Conservation (phyloP, 768 basidiomycete genomes). For the Dacryopinax primogenitus region DNA sequence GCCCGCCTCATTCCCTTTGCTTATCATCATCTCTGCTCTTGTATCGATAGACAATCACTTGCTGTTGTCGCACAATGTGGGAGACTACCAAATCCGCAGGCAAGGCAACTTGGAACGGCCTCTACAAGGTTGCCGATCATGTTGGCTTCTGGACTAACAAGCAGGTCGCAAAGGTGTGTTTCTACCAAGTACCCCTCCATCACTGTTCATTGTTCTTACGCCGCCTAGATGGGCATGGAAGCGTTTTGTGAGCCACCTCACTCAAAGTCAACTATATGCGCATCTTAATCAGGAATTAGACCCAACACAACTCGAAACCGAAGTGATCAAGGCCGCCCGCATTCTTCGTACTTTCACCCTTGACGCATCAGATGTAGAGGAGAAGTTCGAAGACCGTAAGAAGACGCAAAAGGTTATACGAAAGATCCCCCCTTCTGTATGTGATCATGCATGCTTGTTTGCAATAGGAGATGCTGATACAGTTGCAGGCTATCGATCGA, state of each 20-base stretch:
- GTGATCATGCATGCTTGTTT: not conserved
- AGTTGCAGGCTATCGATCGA: not conserved
- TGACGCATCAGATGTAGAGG: not conserved
- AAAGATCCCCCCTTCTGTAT: not conserved
- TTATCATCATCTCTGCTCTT: not conserved
- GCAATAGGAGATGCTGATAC: not conserved
- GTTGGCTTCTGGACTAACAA: not conserved
- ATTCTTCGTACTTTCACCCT: slow-evolving; percentile 10
- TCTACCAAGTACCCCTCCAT: not conserved
- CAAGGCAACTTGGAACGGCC: not conserved
- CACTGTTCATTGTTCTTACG: not conserved
- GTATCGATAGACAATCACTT: not conserved
- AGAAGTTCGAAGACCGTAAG: not conserved
- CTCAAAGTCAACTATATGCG: not conserved
- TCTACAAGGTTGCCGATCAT: not conserved
- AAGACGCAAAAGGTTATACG: not conserved
- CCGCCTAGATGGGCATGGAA: not conserved
- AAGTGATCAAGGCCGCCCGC: slow-evolving; percentile 1
- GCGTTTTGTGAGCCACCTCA: not conserved
- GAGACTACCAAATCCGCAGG: not conserved
- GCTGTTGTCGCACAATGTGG: not conserved
- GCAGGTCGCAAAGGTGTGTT: not conserved
- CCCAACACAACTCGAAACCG: not conserved
- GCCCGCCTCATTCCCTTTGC: not conserved
- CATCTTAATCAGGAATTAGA: not conserved